These are phyloP conservation scores for Jaapia argillacea DNA, from an alignment of 768 basidiomycete species.

Conservation along the genomic window DNA sequence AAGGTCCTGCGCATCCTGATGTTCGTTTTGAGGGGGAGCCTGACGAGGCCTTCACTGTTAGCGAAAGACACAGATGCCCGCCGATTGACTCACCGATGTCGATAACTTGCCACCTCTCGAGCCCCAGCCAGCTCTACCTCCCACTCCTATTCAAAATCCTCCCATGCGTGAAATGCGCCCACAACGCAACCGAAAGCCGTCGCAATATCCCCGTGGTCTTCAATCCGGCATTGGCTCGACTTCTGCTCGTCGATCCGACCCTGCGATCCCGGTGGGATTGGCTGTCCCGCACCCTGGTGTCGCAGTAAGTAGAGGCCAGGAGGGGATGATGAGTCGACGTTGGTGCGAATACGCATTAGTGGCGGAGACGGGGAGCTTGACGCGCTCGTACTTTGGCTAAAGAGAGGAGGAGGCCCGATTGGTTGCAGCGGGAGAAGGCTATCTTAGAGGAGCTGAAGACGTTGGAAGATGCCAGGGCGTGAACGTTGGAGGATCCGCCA, in stretches of 20 bases:
- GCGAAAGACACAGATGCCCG: background rate
- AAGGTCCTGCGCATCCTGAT: background rate
- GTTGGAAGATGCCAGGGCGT: conserved; percentile 18
- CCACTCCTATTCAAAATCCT: conserved; percentile 9
- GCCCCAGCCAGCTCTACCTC: background rate
- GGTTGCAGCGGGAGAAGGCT: conserved; percentile 16
- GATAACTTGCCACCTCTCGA: too few species aligned
- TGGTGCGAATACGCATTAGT: conserved; percentile 77
- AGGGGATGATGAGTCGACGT: conserved; percentile 81
- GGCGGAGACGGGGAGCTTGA: conserved; percentile 72
- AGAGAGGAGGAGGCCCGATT: conserved; percentile 14
- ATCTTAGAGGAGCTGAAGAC: conserved; percentile 13
- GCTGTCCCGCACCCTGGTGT: background rate
- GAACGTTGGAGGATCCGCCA: conserved; percentile 18
- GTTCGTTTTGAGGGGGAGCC: conserved; percentile 6
- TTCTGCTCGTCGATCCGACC: background rate
- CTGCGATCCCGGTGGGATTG: conserved; percentile 1
- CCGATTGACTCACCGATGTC: background rate
- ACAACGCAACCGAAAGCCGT: background rate
- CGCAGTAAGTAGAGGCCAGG: conserved; percentile 25
- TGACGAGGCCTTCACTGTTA: background rate
- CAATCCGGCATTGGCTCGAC: background rate
- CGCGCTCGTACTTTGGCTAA: conserved; percentile 18
- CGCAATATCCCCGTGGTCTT: conserved; percentile 3
- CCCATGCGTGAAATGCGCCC: background rate